phyloP scores from a whole-genome alignment of 805 yeast genomes.

The Metschnikowia anglica region DNA sequence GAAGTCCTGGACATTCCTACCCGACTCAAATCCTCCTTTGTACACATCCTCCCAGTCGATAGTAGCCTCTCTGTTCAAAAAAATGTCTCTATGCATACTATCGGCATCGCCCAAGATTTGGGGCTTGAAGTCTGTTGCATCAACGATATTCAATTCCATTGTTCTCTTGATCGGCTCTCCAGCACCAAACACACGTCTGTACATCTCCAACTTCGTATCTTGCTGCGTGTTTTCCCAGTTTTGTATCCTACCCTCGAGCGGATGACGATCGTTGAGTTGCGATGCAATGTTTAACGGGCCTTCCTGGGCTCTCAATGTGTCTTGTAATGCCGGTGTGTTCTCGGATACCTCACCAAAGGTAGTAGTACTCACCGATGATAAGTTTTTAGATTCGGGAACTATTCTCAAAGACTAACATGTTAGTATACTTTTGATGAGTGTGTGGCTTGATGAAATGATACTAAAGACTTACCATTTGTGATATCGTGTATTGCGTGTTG shows the following conservation, averaged over 20 bases:
- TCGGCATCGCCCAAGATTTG: constrained; percentile 55
- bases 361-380: constrained; percentile 49
- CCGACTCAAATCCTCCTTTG: constrained; percentile 50
- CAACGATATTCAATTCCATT: constrained; percentile 81
- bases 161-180: constrained; percentile 91
- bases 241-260: constrained; percentile 70
- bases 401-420: constrained; percentile 46
- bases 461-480: constrained; percentile 17
- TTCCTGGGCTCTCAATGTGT: constrained; percentile 60
- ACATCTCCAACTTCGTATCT: constrained; percentile 67
- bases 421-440: too few species aligned
- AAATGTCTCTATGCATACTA: constrained; percentile 70
- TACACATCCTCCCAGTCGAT: constrained; percentile 96
- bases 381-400: constrained; percentile 52
- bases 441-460: too few species aligned
- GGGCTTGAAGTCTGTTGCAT: constrained; percentile 69
- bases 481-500: not conserved
- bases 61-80: constrained; percentile 70
- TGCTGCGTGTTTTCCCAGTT: constrained; percentile 81
- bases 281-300: constrained; percentile 63
- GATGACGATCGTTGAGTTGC: constrained; percentile 76
- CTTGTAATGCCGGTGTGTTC: constrained; percentile 70
- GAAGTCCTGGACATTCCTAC: constrained; percentile 49
- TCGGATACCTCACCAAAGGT: constrained; percentile 55
- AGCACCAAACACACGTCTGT: constrained; percentile 82